These are phyloP conservation scores for Amaranthus tricolor DNA, from an alignment of 179 eudicot species.

Conservation along the genomic window DNA sequence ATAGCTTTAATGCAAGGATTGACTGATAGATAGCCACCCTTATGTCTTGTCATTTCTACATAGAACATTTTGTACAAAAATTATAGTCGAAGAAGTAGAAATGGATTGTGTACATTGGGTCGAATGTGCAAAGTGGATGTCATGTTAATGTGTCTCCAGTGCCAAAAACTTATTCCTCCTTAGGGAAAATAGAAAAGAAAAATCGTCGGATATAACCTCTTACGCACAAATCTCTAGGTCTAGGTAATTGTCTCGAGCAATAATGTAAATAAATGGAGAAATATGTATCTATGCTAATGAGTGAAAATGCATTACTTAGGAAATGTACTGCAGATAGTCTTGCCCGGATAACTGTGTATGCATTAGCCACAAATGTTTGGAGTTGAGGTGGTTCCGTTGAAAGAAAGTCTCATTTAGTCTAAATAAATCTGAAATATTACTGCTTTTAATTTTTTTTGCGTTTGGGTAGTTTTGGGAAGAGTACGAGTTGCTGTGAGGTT, in stretches of 20 bases:
- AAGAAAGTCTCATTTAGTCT: neutral
- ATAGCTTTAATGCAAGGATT: neutral
- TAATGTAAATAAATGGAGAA: neutral
- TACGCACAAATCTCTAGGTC: neutral
- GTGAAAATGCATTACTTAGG: neutral
- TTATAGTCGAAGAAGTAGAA: neutral
- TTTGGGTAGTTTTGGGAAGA: slow-evolving; percentile 64
- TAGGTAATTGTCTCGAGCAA: neutral
- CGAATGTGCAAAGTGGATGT: neutral
- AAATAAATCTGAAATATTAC: slow-evolving; percentile 8
- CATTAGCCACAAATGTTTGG: neutral
- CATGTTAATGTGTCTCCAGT: neutral
- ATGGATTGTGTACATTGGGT: neutral
- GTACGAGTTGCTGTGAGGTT: slow-evolving; percentile 92
- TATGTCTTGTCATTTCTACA: neutral
- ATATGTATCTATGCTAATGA: neutral
- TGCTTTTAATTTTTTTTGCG: neutral
- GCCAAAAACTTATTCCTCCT: neutral
- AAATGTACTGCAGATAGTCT: neutral
- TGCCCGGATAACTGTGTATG: neutral
- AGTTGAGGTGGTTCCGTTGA: neutral
- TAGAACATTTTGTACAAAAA: neutral
- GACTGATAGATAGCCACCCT: neutral
- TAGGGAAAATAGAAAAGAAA: too few relatives aligned
- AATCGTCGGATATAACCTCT: neutral